A percentile compares a stretch with the other conserved stretches of the same genome.
phyloP scores from a whole-genome alignment of 78 protist species.

The Guillardia theta region DNA sequence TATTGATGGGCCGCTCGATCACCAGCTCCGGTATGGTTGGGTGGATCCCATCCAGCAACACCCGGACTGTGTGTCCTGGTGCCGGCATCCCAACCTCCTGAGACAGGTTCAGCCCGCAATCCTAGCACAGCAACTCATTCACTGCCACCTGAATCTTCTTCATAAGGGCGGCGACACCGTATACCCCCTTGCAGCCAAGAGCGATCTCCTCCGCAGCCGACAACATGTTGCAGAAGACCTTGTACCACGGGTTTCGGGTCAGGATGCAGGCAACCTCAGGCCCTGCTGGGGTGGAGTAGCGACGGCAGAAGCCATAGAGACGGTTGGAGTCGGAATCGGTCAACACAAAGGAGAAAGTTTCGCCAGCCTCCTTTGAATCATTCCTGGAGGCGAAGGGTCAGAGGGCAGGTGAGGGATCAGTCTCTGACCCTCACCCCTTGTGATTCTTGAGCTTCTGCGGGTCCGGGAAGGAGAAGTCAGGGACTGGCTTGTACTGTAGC shows the following conservation, averaged over 20 bases:
- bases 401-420: too few relatives aligned
- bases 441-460: not conserved
- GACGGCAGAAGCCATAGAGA: constrained; percentile 2
- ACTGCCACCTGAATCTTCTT: not conserved
- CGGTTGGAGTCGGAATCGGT: not conserved
- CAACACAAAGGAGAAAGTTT: not conserved
- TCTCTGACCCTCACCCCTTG: not conserved
- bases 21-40: not conserved
- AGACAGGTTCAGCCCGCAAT: too few relatives aligned
- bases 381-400: too few relatives aligned
- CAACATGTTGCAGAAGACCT: not conserved
- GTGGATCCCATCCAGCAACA: not conserved
- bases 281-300: not conserved
- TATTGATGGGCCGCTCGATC: not conserved
- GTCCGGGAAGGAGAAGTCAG: constrained; percentile 13
- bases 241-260: not conserved
- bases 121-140: too few relatives aligned
- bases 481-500: not conserved
- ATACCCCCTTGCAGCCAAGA: not conserved
- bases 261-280: not conserved
- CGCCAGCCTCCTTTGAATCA: not conserved
- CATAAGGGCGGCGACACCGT: not conserved
- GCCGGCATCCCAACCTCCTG: not conserved
- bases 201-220: not conserved
- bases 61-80: not conserved